Conservation (phyloP, 176 grass and related monocot genomes). For the Cymbopogon citratus region DNA sequence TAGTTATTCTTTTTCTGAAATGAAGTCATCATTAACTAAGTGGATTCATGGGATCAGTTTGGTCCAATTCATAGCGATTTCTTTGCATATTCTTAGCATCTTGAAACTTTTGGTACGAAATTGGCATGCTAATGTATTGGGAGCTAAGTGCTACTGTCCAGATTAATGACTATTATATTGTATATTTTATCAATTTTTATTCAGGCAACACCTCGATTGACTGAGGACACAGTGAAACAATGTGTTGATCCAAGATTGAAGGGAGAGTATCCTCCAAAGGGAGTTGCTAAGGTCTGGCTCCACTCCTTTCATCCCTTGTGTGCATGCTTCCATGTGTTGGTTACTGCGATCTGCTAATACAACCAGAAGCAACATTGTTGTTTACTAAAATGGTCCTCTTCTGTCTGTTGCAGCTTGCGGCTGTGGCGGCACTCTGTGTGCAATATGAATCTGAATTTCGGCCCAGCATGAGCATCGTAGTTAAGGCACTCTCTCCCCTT, state of each 20-base stretch:
- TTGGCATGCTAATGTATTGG: not conserved
- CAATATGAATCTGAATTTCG: constrained; percentile 83
- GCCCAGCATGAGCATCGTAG: constrained; percentile 89
- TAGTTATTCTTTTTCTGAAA: not conserved
- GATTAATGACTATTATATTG: not conserved
- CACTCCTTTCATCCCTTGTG: not conserved
- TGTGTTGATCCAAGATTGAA: constrained; percentile 79
- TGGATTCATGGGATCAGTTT: not conserved
- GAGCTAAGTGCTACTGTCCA: not conserved
- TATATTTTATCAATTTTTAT: not conserved
- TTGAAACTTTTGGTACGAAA: not conserved
- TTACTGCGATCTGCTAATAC: not conserved
- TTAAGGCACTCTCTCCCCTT: constrained; percentile 79
- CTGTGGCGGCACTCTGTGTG: constrained; percentile 71
- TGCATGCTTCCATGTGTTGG: not conserved
- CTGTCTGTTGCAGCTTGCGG: constrained; percentile 53
- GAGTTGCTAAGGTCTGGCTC: constrained; percentile 64
- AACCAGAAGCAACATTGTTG: not conserved
- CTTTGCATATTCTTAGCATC: not conserved
- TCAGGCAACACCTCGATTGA: constrained; percentile 74
- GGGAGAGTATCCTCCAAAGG: constrained; percentile 75
- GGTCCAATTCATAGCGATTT: not conserved
- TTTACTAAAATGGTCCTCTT: not conserved
- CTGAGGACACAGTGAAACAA: constrained; percentile 80
- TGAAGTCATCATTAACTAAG: not conserved